Conservation (phyloP, 352 stramenopile species). For the Elongisporangium undulatum region DNA sequence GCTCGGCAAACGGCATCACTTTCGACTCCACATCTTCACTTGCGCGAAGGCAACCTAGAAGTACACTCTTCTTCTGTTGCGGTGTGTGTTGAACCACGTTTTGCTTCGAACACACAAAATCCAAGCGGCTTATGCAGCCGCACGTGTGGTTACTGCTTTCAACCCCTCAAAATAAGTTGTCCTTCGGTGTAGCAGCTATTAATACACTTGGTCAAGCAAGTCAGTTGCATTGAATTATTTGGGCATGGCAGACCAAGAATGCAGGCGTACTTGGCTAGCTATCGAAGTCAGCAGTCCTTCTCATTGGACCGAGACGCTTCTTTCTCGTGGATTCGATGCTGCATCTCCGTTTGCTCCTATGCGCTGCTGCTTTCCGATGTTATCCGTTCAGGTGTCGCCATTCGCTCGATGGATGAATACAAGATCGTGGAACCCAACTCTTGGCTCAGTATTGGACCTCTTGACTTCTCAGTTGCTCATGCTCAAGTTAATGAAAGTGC, state of each 20-base stretch:
- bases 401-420: not conserved
- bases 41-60: too few relatives aligned
- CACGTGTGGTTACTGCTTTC: too few relatives aligned
- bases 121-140: too few relatives aligned
- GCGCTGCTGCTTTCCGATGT: slow-evolving; percentile 15
- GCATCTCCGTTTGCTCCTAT: slow-evolving; percentile 13
- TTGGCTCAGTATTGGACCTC: slow-evolving; percentile 3
- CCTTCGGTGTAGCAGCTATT: too few relatives aligned
- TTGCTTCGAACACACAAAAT: too few relatives aligned
- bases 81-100: too few relatives aligned
- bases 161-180: too few relatives aligned
- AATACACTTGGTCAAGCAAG: too few relatives aligned
- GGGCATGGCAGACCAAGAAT: not conserved
- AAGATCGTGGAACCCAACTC: slow-evolving; percentile 1
- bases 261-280: not conserved
- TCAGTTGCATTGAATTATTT: too few relatives aligned
- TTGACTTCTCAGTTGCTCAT: slow-evolving; percentile 1
- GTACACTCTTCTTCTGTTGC: too few relatives aligned
- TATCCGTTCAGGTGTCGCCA: slow-evolving; percentile 4
- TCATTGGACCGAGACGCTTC: slow-evolving; percentile 1
- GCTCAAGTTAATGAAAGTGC: slow-evolving; percentile 1
- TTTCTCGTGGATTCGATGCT: slow-evolving; percentile 7
- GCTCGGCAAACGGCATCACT: too few relatives aligned
- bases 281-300: not conserved
- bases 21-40: not conserved